phyloP scores from a whole-genome alignment of 1,284 basidiomycete genomes.

The Tilletia caries region DNA sequence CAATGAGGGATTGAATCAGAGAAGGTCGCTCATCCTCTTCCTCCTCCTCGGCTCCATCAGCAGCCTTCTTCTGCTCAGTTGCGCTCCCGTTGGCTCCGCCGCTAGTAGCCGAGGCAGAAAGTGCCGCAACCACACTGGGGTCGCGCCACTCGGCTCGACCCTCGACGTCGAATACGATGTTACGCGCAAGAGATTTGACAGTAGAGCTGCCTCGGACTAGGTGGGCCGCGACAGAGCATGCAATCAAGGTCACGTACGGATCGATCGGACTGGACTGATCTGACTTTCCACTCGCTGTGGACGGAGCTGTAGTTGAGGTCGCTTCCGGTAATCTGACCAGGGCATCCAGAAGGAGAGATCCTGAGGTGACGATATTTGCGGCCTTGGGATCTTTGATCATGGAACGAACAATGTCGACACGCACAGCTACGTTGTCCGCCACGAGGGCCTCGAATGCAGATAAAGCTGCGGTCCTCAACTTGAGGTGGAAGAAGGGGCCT shows the following conservation, averaged over 20 bases:
- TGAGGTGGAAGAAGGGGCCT: slow-evolving; percentile 16
- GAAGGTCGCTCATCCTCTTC: slow-evolving; percentile 58
- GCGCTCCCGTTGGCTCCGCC: slow-evolving; percentile 13
- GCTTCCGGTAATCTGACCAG: not conserved
- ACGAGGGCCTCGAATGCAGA: slow-evolving; percentile 47
- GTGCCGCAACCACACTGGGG: not conserved
- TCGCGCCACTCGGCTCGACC: slow-evolving; percentile 19
- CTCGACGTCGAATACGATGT: slow-evolving; percentile 55
- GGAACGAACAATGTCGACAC: slow-evolving; percentile 59
- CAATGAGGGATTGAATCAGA: slow-evolving; percentile 61
- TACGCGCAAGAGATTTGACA: slow-evolving; percentile 59
- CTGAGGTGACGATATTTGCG: not conserved
- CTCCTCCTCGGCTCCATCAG: slow-evolving; percentile 53
- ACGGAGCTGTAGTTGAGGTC: not conserved
- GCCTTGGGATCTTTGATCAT: slow-evolving; percentile 39
- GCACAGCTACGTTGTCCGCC: slow-evolving; percentile 54
- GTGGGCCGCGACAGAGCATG: slow-evolving; percentile 55
- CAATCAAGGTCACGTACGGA: slow-evolving; percentile 56
- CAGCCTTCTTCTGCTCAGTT: slow-evolving; percentile 19
- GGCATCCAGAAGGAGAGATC: not conserved
- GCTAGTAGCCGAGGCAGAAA: not conserved
- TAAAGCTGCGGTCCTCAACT: slow-evolving; percentile 41
- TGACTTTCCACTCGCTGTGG: not conserved
- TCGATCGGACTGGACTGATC: slow-evolving; percentile 53
- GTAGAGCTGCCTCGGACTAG: slow-evolving; percentile 60